Percentiles rank a stretch among this genome's conserved stretches.
phyloP scores from a whole-genome alignment of 345 rosid species.

The Eucalyptus shirleyi region DNA sequence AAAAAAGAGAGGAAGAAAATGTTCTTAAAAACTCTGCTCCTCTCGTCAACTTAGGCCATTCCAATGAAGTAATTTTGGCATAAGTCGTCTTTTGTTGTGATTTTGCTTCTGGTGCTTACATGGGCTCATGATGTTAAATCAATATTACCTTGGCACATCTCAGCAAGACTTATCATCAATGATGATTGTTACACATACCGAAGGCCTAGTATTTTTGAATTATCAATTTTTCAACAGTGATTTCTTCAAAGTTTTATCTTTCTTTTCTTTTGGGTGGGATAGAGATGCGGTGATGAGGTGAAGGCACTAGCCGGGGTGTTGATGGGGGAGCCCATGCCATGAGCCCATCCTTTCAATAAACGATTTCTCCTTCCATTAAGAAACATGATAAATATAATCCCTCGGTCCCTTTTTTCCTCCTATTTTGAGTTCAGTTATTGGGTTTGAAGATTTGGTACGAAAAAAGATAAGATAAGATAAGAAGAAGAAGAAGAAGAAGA shows the following conservation, averaged over 20 bases:
- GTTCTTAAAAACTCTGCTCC: not conserved
- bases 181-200: conserved; percentile 99
- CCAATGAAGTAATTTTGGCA: not conserved
- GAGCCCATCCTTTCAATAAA: conserved; percentile 41
- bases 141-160: conserved; percentile 81
- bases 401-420: not conserved
- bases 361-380: conserved; percentile 99
- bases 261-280: not conserved
- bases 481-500: too few species aligned
- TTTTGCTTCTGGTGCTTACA: not conserved
- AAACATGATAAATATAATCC: not conserved
- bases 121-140: conserved; percentile 65
- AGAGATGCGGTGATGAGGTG: conserved; percentile 52
- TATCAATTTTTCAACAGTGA: too few species aligned
- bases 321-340: conserved; percentile 61
- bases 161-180: conserved; percentile 60
- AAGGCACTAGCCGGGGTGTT: conserved; percentile 50
- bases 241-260: not conserved
- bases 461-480: not conserved
- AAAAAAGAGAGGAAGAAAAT: not conserved
- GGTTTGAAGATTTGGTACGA: not conserved
- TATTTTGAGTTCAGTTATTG: not conserved
- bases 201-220: conserved; percentile 14
- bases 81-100: not conserved
- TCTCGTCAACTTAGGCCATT: not conserved